Base-by-base conservation (phyloP, 257 asterid genomes). In the Lithospermum erythrorhizon region DNA sequence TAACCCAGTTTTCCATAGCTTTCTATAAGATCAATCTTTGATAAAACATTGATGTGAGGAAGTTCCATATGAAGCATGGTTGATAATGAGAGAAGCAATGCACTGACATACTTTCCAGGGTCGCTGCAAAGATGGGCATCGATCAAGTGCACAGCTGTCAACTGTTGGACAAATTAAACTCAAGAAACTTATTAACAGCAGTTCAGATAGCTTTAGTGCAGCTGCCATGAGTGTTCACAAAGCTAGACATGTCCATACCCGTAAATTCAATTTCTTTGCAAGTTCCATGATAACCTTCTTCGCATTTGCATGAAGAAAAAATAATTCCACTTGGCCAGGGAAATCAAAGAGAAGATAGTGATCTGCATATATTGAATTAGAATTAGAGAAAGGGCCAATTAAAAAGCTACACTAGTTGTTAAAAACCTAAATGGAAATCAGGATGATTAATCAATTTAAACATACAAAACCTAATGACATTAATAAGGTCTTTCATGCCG, bases 301-400 rank as follows among this genome's bases (percentile, higher is more conserved):
- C 3, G 94, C 97, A 72, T 79, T 84, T 70, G 75, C 77, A 53
- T 93, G 97, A 61, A 93, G 94, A 75, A 93, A 93, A 77, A 93
- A 93, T 69, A 89, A 90, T 67, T 93, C 98, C 76, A 93, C 98
- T 82, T 91, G 98, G 60, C 97, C 97, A 54, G 98, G 97, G 69
- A 91, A 86, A 82, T 91, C 98, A 68, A 91, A 91, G 63, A 91
- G 95, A 61, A 91, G 75, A 80, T 91, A 91, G 78, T 86, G 95
- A 74, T 86, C 98, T 93, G 97, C 87, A 75, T 59, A 69, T 66
- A 52, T 63, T 68, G 6, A 48, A 17, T 17, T 23, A 24, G 6
- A 13, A 1, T 60, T 56, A 53, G 57, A 20, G 21, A 20, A 53
- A 11, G 45, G 45, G 53, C 6, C 52, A 19, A 15, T 55, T 35